Conservation (phyloP, 305 asterid genomes). For the Rubia balearica region DNA sequence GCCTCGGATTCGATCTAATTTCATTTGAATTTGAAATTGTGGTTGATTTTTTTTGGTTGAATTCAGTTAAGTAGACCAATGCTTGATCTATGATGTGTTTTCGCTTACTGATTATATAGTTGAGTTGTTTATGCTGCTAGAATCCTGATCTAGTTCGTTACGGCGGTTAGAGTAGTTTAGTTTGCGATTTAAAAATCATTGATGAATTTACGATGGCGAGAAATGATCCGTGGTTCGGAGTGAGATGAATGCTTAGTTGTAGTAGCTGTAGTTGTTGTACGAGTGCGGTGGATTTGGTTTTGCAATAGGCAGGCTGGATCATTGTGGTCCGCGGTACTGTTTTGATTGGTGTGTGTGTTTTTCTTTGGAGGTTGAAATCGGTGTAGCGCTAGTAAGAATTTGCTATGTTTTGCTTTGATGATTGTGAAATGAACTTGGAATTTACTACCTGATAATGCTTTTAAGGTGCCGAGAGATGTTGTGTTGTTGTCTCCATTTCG, state of each 20-base stretch:
- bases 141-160: conserved; percentile 9
- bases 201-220: neutral
- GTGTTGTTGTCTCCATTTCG: neutral
- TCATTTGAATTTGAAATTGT: conserved; percentile 31
- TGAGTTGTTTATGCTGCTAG: neutral
- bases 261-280: conserved; percentile 4
- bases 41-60: neutral
- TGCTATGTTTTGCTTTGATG: neutral
- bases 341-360: neutral
- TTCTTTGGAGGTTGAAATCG: neutral
- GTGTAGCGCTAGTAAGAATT: neutral
- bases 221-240: neutral
- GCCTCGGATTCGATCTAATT: neutral
- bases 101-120: neutral
- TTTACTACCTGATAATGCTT: neutral
- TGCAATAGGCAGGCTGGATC: neutral
- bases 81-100: conserved; percentile 10
- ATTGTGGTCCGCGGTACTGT: neutral
- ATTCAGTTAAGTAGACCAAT: neutral
- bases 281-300: neutral
- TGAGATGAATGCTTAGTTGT: neutral
- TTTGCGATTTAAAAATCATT: no score
- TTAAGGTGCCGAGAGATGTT: neutral
- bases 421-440: neutral
- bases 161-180: neutral